These are phyloP conservation scores for Nannizzia gypsea DNA, from an alignment of 2,329 filamentous ascomycete species.

Conservation along the genomic window DNA sequence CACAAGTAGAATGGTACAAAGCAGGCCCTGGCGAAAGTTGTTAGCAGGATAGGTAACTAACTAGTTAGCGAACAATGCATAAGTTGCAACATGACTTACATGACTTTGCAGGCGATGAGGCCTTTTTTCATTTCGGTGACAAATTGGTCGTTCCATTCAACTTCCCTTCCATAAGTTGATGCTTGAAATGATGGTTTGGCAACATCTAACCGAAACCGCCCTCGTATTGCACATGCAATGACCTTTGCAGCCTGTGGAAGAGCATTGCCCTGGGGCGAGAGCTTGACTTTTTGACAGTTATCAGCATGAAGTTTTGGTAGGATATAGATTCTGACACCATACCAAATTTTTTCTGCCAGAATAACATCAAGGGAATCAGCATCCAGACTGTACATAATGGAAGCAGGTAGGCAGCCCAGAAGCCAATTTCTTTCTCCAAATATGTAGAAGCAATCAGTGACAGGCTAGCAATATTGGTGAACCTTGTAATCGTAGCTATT, in stretches of 20 bases:
- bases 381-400: constrained; percentile 13
- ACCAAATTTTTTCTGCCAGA: constrained; percentile 9
- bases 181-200: constrained; percentile 39
- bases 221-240: constrained; percentile 5
- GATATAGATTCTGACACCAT: background rate
- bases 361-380: constrained; percentile 9
- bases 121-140: constrained; percentile 12
- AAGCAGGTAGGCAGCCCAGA: constrained; percentile 49
- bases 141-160: constrained; percentile 12
- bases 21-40: background rate
- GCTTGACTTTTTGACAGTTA: background rate
- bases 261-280: constrained; percentile 10
- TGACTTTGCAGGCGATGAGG: constrained; percentile 11
- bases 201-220: constrained; percentile 10
- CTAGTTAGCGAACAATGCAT: background rate
- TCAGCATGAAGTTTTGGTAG: background rate
- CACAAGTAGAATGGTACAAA: constrained; percentile 24
- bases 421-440: constrained; percentile 50
- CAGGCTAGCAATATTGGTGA: constrained; percentile 48
- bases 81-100: constrained; percentile 5
- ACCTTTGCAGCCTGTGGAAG: constrained; percentile 9
- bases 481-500: constrained; percentile 12
- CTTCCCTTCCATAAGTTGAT: constrained; percentile 47
- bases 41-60: background rate
- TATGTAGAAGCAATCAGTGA: constrained; percentile 49